phyloP scores from a whole-genome alignment of 257 asterid species.

The Catharanthus roseus region DNA sequence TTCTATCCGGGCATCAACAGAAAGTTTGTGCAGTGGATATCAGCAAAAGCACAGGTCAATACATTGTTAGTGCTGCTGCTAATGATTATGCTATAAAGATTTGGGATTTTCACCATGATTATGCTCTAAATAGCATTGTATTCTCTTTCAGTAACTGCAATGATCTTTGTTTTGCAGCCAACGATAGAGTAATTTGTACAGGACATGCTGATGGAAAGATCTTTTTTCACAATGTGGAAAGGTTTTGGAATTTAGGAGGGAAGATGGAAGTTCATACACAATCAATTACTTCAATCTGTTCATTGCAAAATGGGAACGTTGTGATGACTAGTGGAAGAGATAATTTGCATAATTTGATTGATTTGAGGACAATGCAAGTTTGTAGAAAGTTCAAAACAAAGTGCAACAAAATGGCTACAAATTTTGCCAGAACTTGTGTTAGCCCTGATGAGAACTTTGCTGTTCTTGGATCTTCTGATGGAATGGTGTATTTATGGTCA shows the following conservation, averaged over 20 bases:
- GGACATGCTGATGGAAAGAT: slow-evolving; percentile 13
- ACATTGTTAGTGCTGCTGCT: neutral
- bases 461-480: slow-evolving; percentile 11
- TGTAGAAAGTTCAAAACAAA: slow-evolving; percentile 9
- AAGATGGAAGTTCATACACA: slow-evolving; percentile 3
- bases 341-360: slow-evolving; percentile 14
- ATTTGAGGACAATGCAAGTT: slow-evolving; percentile 17
- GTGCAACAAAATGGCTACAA: slow-evolving; percentile 4
- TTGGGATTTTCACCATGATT: slow-evolving; percentile 10
- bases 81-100: neutral
- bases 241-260: neutral
- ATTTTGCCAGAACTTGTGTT: slow-evolving; percentile 10
- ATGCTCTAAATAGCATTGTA: neutral
- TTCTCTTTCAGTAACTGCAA: neutral
- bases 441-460: slow-evolving; percentile 11
- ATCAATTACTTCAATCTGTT: slow-evolving; percentile 12
- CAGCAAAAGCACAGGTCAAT: neutral
- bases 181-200: slow-evolving; percentile 5
- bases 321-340: slow-evolving; percentile 18
- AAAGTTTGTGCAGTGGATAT: slow-evolving; percentile 16
- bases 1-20: slow-evolving; percentile 1
- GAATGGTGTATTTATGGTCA: slow-evolving; percentile 11
- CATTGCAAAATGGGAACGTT: slow-evolving; percentile 17
- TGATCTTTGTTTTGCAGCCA: slow-evolving; percentile 6
- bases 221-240: neutral